Evolutionary conservation across 495 filamentous ascomycete genomes (phyloP), one percentile per base, ranked within the genome.

Genomic region (Hapsidospora chrysogenum): DNA sequence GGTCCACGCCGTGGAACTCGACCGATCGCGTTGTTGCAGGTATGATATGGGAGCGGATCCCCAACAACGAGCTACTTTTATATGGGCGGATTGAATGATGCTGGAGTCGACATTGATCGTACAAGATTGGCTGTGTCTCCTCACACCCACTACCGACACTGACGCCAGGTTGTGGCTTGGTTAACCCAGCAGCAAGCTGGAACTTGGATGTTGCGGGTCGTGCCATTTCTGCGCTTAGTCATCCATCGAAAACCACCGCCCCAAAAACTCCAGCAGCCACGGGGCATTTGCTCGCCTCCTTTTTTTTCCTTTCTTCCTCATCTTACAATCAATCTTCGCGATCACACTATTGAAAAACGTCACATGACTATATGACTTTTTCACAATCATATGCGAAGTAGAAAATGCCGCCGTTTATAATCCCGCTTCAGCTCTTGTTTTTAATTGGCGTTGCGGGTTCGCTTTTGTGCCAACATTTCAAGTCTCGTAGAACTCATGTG

Each of bases 281-380:
- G 22, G 11, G 22, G 33, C n/a, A 7, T 16, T 10, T 35, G 11
- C 11, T 9, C 13, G 14, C 25, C 13, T 18, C 17, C 26, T 35
- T 21, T 28, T 31, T 11, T 11, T 32, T 16, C 32, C 23, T 18
- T n/a, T 36, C 15, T 31, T 37, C 22, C 13, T 37, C 22, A 31
- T 37, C 35, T 45, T 49, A 52, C 44, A 38, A 43, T 54, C 51
- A n/a, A 57, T 56, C 56, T 58, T 58, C 55, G 46, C 47, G 46
- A 41, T 38, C 37, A 50, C 48, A 51, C 49, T 40, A 43, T 40
- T 43, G 53, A 42, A 39, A 21, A 10, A 36, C 17, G 34, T 36
- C 42, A 34, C n/a, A 41, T 17, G 10, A 17, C 39, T 17, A 37
- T 40, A 36, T 42, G 50, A 38, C 18, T 31, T 41, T 31, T 54